phyloP scores from a whole-genome alignment of 768 basidiomycete species.

The Sarcomyxa edulis region DNA sequence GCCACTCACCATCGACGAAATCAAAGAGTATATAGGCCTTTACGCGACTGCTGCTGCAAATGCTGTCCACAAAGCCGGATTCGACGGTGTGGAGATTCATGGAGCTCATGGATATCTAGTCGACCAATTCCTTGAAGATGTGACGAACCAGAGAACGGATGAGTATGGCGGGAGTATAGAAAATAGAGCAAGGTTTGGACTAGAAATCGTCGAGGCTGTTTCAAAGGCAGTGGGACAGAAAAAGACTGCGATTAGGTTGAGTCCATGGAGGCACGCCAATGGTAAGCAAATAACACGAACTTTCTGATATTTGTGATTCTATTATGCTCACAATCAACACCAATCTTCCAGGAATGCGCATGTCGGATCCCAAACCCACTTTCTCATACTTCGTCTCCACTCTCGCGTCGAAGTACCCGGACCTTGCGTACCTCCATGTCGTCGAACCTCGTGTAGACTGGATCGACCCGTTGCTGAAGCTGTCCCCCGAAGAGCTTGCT shows the following conservation, averaged over 20 bases:
- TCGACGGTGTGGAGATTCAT: conserved; percentile 51
- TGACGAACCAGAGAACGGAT: conserved; percentile 41
- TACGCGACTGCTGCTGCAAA: conserved; percentile 41
- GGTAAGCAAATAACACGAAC: conserved; percentile 11
- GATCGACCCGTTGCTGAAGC: not conserved
- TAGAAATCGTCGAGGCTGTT: conserved; percentile 42
- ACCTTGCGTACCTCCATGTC: conserved; percentile 41
- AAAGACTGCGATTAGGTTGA: conserved; percentile 38
- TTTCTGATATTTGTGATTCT: not conserved
- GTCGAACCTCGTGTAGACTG: conserved; percentile 25
- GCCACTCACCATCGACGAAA: conserved; percentile 30
- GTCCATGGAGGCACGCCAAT: conserved; percentile 36
- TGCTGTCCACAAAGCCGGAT: conserved; percentile 42
- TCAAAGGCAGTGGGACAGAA: conserved; percentile 36
- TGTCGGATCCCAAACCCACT: conserved; percentile 39
- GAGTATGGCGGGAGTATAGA: conserved; percentile 48
- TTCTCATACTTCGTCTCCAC: conserved; percentile 36
- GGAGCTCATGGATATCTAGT: conserved; percentile 25
- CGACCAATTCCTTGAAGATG: conserved; percentile 43
- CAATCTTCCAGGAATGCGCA: conserved; percentile 28
- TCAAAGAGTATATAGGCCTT: conserved; percentile 30
- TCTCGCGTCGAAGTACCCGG: conserved; percentile 22
- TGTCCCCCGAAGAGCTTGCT: conserved; percentile 4
- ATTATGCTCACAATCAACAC: conserved; percentile 10
- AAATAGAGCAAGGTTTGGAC: conserved; percentile 41